A percentile compares a stretch with the other conserved stretches of the same genome.
Conservation (phyloP, 2,329 filamentous ascomycete genomes). For the Arthrobotrys sinensis region DNA sequence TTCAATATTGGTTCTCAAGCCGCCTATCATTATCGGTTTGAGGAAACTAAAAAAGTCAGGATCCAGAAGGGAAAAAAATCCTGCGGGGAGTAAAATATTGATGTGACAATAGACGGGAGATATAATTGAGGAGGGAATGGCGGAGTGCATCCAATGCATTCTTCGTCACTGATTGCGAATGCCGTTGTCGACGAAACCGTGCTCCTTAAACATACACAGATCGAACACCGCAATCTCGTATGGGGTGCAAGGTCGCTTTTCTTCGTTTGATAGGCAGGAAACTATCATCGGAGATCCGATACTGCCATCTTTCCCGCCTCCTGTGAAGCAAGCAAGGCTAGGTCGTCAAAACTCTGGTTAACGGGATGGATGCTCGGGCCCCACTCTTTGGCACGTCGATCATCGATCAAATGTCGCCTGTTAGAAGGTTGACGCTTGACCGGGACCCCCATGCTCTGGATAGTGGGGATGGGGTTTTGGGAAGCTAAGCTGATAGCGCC, state of each 20-base stretch:
- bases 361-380: slow-evolving; percentile 46
- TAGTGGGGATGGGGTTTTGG: slow-evolving; percentile 23
- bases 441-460: slow-evolving; percentile 55
- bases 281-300: slow-evolving; percentile 40
- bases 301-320: slow-evolving; percentile 27
- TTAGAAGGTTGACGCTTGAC: slow-evolving; percentile 60
- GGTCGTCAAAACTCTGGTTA: slow-evolving; percentile 35
- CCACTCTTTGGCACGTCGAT: slow-evolving; percentile 55
- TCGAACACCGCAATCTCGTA: slow-evolving; percentile 18
- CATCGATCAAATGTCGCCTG: slow-evolving; percentile 60
- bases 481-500: slow-evolving; percentile 37
- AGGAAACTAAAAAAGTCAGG: slow-evolving; percentile 44
- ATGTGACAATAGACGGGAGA: slow-evolving; percentile 12
- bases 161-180: slow-evolving; percentile 57
- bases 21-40: slow-evolving; percentile 42
- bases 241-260: slow-evolving; percentile 35
- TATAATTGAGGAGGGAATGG: slow-evolving; percentile 43
- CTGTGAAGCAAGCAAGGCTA: slow-evolving; percentile 18
- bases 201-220: slow-evolving; percentile 23
- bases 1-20: slow-evolving; percentile 17
- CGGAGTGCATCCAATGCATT: slow-evolving; percentile 47
- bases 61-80: slow-evolving; percentile 6
- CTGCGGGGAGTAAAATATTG: slow-evolving; percentile 12
- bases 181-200: slow-evolving; percentile 58
- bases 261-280: slow-evolving; percentile 31